These are phyloP conservation scores for Sinapis alba DNA, from an alignment of 441 rosid genomes.

Conservation along the genomic window DNA sequence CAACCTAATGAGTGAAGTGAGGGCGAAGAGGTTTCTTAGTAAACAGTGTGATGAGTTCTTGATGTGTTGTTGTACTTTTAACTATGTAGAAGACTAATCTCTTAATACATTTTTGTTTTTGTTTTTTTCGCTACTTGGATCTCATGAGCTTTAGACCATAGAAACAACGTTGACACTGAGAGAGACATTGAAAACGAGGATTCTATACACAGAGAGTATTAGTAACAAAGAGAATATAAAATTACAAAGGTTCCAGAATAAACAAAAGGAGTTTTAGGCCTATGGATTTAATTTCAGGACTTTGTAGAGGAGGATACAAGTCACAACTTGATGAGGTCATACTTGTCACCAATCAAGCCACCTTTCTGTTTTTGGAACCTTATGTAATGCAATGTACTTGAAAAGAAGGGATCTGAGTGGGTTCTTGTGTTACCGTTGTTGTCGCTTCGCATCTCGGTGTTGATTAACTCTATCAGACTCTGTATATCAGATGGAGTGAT, in stretches of 20 bases:
- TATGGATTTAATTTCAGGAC: background rate
- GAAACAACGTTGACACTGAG: background rate
- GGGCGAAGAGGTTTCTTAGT: conserved; percentile 20
- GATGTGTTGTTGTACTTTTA: conserved; percentile 34
- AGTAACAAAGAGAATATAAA: background rate
- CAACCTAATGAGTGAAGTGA: conserved; percentile 4
- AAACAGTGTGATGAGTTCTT: conserved; percentile 21
- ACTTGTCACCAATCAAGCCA: conserved; percentile 68
- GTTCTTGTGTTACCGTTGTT: conserved; percentile 41
- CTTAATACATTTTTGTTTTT: background rate
- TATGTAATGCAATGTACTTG: conserved; percentile 63
- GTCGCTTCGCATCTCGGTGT: conserved; percentile 65
- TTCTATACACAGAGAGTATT: conserved; percentile 27
- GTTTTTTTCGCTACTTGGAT: background rate
- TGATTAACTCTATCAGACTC: conserved; percentile 61
- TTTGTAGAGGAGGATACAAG: background rate
- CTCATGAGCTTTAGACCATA: too few species aligned
- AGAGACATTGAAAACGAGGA: conserved; percentile 16
- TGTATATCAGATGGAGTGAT: conserved; percentile 60
- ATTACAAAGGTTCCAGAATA: background rate
- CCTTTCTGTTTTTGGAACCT: conserved; percentile 75
- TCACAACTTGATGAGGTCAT: conserved; percentile 54
- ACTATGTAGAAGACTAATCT: conserved; percentile 43
- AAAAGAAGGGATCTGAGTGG: conserved; percentile 62
- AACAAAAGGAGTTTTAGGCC: background rate